These are phyloP conservation scores for Kurtzmaniella quercitrusa DNA, from an alignment of 1,139 yeast species.

Conservation along the genomic window DNA sequence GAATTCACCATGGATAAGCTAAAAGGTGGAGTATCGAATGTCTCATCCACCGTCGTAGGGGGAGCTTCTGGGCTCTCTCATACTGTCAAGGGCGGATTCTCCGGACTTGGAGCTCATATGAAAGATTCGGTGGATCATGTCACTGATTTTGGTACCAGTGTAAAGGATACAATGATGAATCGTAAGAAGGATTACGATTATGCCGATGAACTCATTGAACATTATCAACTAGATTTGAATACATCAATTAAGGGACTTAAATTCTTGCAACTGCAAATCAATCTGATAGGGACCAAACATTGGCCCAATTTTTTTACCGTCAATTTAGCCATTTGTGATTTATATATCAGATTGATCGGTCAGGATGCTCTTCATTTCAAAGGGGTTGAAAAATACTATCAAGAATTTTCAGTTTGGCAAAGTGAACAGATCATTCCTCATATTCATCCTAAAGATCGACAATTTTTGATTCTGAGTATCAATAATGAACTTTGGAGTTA, in stretches of 20 bases:
- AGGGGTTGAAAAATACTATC: conserved; percentile 38
- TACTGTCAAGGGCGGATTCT: conserved; percentile 5
- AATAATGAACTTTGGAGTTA: conserved; percentile 29
- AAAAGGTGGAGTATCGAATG: conserved; percentile 6
- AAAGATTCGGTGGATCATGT: conserved; percentile 4
- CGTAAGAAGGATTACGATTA: conserved; percentile 19
- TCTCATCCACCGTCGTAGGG: conserved; percentile 3
- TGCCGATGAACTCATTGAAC: conserved; percentile 41
- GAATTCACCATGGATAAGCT: conserved; percentile 4
- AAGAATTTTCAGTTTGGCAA: conserved; percentile 29
- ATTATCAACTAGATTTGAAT: conserved; percentile 43
- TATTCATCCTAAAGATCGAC: conserved; percentile 39
- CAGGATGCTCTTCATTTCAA: conserved; percentile 38
- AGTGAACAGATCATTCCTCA: conserved; percentile 28
- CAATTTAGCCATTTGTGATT: conserved; percentile 27
- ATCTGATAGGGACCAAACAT: conserved; percentile 25
- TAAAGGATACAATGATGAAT: conserved; percentile 16
- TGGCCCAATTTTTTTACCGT: conserved; percentile 36
- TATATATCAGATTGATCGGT: conserved; percentile 33
- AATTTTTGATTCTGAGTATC: conserved; percentile 25
- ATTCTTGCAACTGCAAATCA: conserved; percentile 33
- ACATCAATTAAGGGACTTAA: conserved; percentile 40
- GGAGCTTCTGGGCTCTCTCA: conserved; percentile 5
- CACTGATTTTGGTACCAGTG: conserved; percentile 10
- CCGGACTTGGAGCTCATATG: conserved; percentile 5